phyloP scores from a whole-genome alignment of 2,329 filamentous ascomycete species.

The Pseudogymnoascus sp. region DNA sequence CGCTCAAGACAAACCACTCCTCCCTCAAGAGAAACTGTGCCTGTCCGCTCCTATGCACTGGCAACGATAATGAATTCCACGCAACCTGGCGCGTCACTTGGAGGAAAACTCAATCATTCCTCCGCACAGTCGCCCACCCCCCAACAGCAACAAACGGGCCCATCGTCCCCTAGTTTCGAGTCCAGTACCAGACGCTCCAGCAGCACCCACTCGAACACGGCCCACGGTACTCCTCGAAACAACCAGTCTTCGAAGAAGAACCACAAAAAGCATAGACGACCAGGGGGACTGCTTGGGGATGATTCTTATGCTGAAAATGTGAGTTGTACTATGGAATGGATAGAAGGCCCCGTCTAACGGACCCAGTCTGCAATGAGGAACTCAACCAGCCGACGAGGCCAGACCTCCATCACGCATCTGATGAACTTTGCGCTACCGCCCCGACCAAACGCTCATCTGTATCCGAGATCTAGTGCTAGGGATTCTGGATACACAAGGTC shows the following conservation, averaged over 20 bases:
- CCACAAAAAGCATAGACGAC: constrained; percentile 73
- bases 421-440: constrained; percentile 84
- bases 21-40: not conserved
- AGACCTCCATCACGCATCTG: constrained; percentile 93
- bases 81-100: constrained; percentile 23
- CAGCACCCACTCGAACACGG: not conserved
- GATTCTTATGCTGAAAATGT: constrained; percentile 79
- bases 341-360: constrained; percentile 15
- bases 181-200: constrained; percentile 19
- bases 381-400: constrained; percentile 72
- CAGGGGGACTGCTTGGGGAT: constrained; percentile 53
- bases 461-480: constrained; percentile 38
- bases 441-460: constrained; percentile 55
- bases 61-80: constrained; percentile 27
- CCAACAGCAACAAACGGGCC: constrained; percentile 23
- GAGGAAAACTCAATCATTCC: constrained; percentile 27
- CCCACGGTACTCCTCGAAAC: constrained; percentile 54
- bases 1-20: not conserved
- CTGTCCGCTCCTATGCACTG: not conserved
- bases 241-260: constrained; percentile 70
- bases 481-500: constrained; percentile 68
- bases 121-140: constrained; percentile 24
- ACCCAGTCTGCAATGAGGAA: constrained; percentile 44
- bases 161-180: constrained; percentile 24
- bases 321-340: constrained; percentile 31